Evolutionary conservation across 2,329 filamentous ascomycete genomes (phyloP), one percentile per base, ranked within the genome.

Genomic region (Zymoseptoria ardabiliae): DNA sequence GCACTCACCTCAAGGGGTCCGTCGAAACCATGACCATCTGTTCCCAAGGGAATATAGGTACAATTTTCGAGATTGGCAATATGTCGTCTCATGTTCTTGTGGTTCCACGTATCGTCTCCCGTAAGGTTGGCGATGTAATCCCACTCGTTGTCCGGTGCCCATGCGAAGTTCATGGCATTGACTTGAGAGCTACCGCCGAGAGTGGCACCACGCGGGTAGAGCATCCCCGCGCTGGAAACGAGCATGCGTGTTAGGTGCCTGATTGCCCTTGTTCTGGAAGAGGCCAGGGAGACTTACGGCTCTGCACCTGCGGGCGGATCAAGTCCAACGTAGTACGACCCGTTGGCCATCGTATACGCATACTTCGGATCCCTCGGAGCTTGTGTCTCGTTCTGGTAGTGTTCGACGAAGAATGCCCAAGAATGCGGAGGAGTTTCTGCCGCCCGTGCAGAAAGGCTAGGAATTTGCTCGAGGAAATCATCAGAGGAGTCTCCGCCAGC

Each of bases 151-250:
- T 80, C 75, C 58, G 82, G 51, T 0, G 84, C 83, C 60, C 82
- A 79, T 23, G 85, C 74, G 17, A 79, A 76, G 54, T 86, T 80
- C 49, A 85, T 71, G 4, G 81, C 83, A 41, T 85, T 84, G 72
- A 87, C 84, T 5, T 80, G 78, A 1, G 81, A 79, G 70, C 81
- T 84, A 4, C 82, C 82, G 50, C 82, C 82, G 0, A 85, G 71
- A 2, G 76, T 80, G 20, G 78, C 81, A 2, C 79, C 76, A 10
- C 83, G 78, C 3, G 82, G 82, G 64, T 85, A 85, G 7, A 81
- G 74, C n/a, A 79, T 25, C 8, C 23, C 23, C 23, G 80, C 76
- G 23, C 23, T 25, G 23, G 23, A 25, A 25, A 25, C 2, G 81
- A 2, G 83, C 83, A 62, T 77, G 70, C n/a, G 71, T 71, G 0